Base-by-base conservation (phyloP, 140 eudicot genomes). In the Stevia rebaudiana region DNA sequence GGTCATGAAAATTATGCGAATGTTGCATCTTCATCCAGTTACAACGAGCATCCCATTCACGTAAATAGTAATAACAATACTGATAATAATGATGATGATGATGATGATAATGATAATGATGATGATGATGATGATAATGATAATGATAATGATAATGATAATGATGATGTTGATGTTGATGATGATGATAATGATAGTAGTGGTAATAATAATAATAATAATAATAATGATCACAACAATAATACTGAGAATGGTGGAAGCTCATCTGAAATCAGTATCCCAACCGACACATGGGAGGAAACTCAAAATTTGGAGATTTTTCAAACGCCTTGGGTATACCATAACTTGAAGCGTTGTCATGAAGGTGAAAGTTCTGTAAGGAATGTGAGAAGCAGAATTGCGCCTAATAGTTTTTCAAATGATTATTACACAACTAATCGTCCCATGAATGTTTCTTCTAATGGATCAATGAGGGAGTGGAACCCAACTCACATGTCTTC, bases 381-480 rank as follows among this genome's bases (percentile, higher is more conserved):
- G 71, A 85, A 82, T 71, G 89, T 85, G 62, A 77, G 86, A 74
- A 82, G 86, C 67, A 76, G 86, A 67, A 43, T 55, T 54, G 47
- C 77, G 47, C 43, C 69, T 50, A 83, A 76, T 46, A 70, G 57
- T 70, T 37, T 68, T 41, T 33, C 72, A 12, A 76, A 25, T 54
- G 80, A 61, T 69, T 47, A 70, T 46, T 44, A 58, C 48, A 58
- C 75, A 35, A 21, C 74, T 68, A 78, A 69, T 24, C 71, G 18
- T 33, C 67, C 76, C 19, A 5, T 54, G 28, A 83, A 81, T 41
- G 83, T 51, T 63, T 68, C 80, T 52, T 63, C 86, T 1, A 51
- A 36, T 61, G 70, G 76, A 25, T 58, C 83, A 43, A 37, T 65
- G 61, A 65, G 71, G 63, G 88, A 85, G 31, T 71, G 85, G 88